A percentile compares a stretch with the other conserved stretches of the same genome.
Evolutionary conservation across 2,329 filamentous ascomycete species (phyloP).

Genomic region (Calonectria crousiana): DNA sequence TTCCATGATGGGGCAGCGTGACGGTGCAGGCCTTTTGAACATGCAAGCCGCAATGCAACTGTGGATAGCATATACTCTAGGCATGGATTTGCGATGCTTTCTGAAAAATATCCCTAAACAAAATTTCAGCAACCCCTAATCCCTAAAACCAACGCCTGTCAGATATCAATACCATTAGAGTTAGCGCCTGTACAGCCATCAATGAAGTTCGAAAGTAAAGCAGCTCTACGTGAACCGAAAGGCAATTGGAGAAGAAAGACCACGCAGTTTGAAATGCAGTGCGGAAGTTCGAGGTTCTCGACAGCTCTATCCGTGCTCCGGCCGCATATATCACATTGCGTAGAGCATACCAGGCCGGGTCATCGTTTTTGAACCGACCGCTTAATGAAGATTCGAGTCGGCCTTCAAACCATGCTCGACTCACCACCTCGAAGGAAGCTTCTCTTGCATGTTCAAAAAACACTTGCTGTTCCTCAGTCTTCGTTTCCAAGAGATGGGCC

Average conservation of each 20-base stretch:
- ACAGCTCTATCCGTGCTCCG: neutral
- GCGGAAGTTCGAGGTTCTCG: neutral
- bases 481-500: neutral
- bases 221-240: neutral
- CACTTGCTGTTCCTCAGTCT: neutral
- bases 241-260: neutral
- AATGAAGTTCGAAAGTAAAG: constrained; percentile 3
- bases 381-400: neutral
- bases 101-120: neutral
- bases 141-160: no score
- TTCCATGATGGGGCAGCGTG: neutral
- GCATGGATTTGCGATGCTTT: constrained; percentile 10
- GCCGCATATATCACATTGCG: neutral
- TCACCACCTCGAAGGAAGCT: neutral
- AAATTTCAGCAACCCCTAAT: neutral
- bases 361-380: neutral
- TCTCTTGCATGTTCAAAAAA: neutral
- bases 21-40: neutral
- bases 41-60: neutral
- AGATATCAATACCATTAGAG: neutral
- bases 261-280: neutral
- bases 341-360: neutral
- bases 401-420: neutral
- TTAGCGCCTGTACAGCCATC: constrained; percentile 1
- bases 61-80: constrained; percentile 10